A percentile compares a stretch with the other conserved stretches of the same genome.
phyloP scores from a whole-genome alignment of 2,329 filamentous ascomycete species.

The Trichoderma guizhouense region DNA sequence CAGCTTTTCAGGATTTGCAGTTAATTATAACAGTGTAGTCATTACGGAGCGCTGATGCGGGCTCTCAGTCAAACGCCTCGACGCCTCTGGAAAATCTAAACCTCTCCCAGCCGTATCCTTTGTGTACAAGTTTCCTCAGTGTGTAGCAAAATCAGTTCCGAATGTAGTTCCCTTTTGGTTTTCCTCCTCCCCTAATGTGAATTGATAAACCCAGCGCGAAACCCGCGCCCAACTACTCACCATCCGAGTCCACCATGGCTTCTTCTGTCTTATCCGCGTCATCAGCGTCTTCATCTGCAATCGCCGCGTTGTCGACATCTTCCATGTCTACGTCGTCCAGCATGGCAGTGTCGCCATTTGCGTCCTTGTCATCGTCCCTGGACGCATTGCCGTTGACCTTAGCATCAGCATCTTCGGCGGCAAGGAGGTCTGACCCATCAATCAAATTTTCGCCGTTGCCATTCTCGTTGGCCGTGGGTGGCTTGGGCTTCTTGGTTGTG shows the following conservation, averaged over 20 bases:
- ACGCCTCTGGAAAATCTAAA: slow-evolving; percentile 33
- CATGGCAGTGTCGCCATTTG: slow-evolving; percentile 45
- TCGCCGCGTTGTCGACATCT: slow-evolving; percentile 39
- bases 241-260: slow-evolving; percentile 36
- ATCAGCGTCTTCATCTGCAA: slow-evolving; percentile 45
- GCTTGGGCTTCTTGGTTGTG: slow-evolving; percentile 42
- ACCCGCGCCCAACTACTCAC: slow-evolving; percentile 26
- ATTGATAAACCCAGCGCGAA: not conserved
- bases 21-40: not conserved
- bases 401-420: not conserved
- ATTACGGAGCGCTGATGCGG: slow-evolving; percentile 6
- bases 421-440: slow-evolving; percentile 24
- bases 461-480: slow-evolving; percentile 26
- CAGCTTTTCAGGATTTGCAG: not conserved
- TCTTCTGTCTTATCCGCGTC: slow-evolving; percentile 42
- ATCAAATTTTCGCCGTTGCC: slow-evolving; percentile 28
- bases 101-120: slow-evolving; percentile 35
- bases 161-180: slow-evolving; percentile 25
- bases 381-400: slow-evolving; percentile 14
- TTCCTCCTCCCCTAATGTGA: not conserved
- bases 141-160: slow-evolving; percentile 47
- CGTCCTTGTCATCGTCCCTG: slow-evolving; percentile 25
- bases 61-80: slow-evolving; percentile 12
- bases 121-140: slow-evolving; percentile 43
- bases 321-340: slow-evolving; percentile 53